Percentiles rank a stretch among this genome's conserved stretches.
Conservation (phyloP, 176 grass and related monocot species). For the Avena atlantica region DNA sequence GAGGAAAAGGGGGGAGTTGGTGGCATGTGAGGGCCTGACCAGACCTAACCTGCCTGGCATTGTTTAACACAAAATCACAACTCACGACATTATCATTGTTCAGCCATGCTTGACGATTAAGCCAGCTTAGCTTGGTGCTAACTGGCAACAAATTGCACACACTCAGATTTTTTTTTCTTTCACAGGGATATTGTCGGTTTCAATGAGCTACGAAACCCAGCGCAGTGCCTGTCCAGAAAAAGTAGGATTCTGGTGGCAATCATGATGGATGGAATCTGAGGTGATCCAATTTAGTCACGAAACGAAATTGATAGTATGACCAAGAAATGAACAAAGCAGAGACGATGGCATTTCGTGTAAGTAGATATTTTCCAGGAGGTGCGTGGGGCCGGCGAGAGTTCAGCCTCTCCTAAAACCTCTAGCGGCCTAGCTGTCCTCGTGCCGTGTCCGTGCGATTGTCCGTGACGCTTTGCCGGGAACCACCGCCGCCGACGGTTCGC, state of each 20-base stretch:
- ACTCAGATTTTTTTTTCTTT: neutral
- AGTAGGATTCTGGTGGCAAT: neutral
- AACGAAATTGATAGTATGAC: neutral
- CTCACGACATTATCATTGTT: slow-evolving; percentile 15
- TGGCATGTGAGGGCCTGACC: slow-evolving; percentile 22
- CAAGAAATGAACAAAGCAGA: slow-evolving; percentile 6
- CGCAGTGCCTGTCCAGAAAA: neutral
- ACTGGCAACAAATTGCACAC: neutral
- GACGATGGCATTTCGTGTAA: neutral
- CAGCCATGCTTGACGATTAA: slow-evolving; percentile 9
- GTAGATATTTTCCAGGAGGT: neutral
- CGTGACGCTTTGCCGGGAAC: slow-evolving; percentile 31
- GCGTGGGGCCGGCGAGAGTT: slow-evolving; percentile 22
- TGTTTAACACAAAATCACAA: slow-evolving; percentile 8
- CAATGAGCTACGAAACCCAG: neutral
- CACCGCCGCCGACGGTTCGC: slow-evolving; percentile 10
- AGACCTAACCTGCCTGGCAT: slow-evolving; percentile 13
- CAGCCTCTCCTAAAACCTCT: slow-evolving; percentile 22
- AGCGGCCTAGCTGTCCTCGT: slow-evolving; percentile 8
- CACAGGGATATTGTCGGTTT: neutral
- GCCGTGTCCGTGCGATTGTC: neutral
- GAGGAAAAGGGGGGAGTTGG: slow-evolving; percentile 8
- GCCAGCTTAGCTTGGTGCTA: neutral
- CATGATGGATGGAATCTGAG: neutral
- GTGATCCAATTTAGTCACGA: slow-evolving; percentile 21